These are phyloP conservation scores for Dicorynia guianensis DNA, from an alignment of 306 rosid genomes.

Conservation along the genomic window DNA sequence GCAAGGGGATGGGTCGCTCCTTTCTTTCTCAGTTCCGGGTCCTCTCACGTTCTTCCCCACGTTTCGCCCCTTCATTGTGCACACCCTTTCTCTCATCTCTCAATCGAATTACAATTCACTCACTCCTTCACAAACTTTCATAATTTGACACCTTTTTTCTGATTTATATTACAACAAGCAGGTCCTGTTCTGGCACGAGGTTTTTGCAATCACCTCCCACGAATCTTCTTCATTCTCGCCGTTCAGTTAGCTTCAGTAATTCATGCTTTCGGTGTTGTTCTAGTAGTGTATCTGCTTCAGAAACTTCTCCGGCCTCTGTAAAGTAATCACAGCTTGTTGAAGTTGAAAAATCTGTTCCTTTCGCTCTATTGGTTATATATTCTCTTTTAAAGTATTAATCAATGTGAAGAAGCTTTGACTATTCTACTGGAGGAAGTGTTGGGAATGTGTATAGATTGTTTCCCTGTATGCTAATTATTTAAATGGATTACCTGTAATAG, in stretches of 20 bases:
- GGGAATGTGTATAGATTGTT: neutral
- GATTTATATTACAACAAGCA: slow-evolving; percentile 36
- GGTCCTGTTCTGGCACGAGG: slow-evolving; percentile 51
- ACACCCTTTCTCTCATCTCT: slow-evolving; percentile 19
- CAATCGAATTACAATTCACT: neutral
- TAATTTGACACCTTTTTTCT: slow-evolving; percentile 24
- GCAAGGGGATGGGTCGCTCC: slow-evolving; percentile 56
- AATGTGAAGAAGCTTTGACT: neutral
- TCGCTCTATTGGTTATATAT: neutral
- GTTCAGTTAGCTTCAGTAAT: slow-evolving; percentile 3
- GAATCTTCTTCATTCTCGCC: slow-evolving; percentile 43
- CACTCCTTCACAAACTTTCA: neutral
- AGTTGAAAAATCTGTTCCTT: neutral
- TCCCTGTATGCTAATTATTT: neutral
- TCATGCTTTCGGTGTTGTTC: slow-evolving; percentile 56
- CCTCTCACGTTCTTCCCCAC: slow-evolving; percentile 55
- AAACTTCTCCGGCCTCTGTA: slow-evolving; percentile 54
- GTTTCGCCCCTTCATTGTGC: slow-evolving; percentile 50
- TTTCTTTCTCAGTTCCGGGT: slow-evolving; percentile 56
- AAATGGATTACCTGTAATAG: neutral
- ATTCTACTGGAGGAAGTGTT: neutral
- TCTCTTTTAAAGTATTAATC: neutral
- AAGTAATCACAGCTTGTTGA: slow-evolving; percentile 51
- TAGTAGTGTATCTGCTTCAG: slow-evolving; percentile 50
- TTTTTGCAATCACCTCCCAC: slow-evolving; percentile 23